These are phyloP conservation scores for Erigeron philadelphicus DNA, from an alignment of 140 eudicot species.

Conservation along the genomic window DNA sequence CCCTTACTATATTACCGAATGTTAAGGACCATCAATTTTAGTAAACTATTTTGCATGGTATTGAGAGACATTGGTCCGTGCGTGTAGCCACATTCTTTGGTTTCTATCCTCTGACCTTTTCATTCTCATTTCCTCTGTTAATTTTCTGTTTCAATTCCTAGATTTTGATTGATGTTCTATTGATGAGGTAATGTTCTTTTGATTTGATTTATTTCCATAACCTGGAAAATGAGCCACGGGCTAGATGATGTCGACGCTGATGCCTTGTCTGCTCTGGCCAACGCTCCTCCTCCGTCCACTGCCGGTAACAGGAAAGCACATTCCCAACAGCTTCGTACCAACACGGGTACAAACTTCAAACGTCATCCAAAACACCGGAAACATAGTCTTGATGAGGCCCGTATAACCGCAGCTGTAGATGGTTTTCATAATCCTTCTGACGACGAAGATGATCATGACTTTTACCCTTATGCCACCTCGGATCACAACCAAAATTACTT, in stretches of 20 bases:
- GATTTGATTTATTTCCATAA: constrained; percentile 7
- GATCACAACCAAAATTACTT: constrained; percentile 1
- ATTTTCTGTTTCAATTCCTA: constrained; percentile 22
- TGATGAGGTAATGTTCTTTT: neutral
- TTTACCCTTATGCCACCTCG: constrained; percentile 32
- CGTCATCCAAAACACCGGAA: constrained; percentile 44
- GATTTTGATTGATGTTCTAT: constrained; percentile 11
- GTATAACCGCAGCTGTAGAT: constrained; percentile 26
- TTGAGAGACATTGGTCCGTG: constrained; percentile 35
- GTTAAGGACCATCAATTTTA: neutral
- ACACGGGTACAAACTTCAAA: constrained; percentile 62
- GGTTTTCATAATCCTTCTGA: constrained; percentile 25
- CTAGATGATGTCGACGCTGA: constrained; percentile 48
- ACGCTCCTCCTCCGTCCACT: constrained; percentile 38
- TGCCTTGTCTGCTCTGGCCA: constrained; percentile 47
- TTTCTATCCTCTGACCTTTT: constrained; percentile 23
- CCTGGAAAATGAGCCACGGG: constrained; percentile 33
- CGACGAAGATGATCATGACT: constrained; percentile 29
- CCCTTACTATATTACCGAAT: neutral
- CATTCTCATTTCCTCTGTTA: constrained; percentile 14
- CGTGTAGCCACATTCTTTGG: constrained; percentile 35
- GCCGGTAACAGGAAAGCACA: constrained; percentile 39
- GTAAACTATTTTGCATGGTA: constrained; percentile 30
- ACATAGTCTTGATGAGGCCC: constrained; percentile 73
- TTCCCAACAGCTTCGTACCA: constrained; percentile 57